Evolutionary conservation across 2,329 filamentous ascomycete genomes (phyloP).

Genomic region (Domatiomyces catenatus): DNA sequence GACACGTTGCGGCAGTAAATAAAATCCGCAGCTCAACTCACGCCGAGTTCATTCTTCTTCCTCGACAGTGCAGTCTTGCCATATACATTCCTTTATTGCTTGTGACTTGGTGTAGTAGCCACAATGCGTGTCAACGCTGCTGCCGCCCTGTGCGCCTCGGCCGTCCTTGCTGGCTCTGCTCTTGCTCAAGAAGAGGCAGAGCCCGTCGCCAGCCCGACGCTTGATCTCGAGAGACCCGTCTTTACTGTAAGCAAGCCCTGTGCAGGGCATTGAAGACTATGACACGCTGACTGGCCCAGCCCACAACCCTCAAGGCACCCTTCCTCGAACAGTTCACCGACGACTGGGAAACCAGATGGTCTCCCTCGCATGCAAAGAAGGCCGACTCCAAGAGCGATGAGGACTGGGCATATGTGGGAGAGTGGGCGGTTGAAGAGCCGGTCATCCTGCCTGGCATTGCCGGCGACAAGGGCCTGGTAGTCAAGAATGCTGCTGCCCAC

Average conservation of each 20-base stretch:
- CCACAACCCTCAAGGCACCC: conserved; percentile 71
- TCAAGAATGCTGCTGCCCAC: conserved; percentile 96
- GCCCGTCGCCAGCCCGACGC: conserved; percentile 30
- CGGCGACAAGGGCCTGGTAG: conserved; percentile 88
- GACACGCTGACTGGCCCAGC: conserved; percentile 38
- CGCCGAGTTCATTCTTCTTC: conserved; percentile 9
- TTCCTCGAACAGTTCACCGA: conserved; percentile 98
- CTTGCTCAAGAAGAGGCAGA: conserved; percentile 50
- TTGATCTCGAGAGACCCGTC: conserved; percentile 52
- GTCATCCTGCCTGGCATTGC: conserved; percentile 77
- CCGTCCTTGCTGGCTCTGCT: conserved; percentile 50
- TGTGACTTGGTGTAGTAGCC: conserved; percentile 17
- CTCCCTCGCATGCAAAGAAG: conserved; percentile 93
- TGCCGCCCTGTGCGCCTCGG: conserved; percentile 52
- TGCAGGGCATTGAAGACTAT: conserved; percentile 1
- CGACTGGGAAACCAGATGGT: conserved; percentile 88
- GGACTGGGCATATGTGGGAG: conserved; percentile 94
- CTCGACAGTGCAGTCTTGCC: conserved; percentile 10
- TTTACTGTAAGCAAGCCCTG: conserved; percentile 59
- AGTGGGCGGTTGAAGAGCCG: conserved; percentile 95
- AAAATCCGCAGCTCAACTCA: conserved; percentile 6
- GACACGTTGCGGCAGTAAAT: neutral
- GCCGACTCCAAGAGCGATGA: conserved; percentile 64
- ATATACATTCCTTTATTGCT: conserved; percentile 10
- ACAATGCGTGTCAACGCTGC: conserved; percentile 75